Evolutionary conservation across 2,329 filamentous ascomycete species (phyloP).

Genomic region (Hymenoscyphus fraxineus): DNA sequence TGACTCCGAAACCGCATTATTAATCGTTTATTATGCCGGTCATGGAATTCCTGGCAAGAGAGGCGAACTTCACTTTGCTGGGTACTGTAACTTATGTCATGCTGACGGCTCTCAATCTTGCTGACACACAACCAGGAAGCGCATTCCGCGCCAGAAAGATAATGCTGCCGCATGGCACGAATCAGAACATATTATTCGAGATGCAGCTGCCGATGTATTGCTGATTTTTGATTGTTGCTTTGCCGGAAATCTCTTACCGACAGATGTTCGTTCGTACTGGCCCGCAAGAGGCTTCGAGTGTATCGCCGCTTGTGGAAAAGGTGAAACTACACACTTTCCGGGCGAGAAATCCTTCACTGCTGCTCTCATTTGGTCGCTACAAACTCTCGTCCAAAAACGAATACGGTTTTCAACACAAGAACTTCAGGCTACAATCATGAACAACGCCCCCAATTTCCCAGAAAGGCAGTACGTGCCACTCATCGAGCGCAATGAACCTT

Average conservation of each 20-base stretch:
- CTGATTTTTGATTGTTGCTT: slow-evolving; percentile 17
- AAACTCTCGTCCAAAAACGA: slow-evolving; percentile 3
- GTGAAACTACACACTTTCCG: neutral
- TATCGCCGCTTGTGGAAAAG: slow-evolving; percentile 8
- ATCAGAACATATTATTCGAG: slow-evolving; percentile 7
- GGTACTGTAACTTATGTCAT: slow-evolving; percentile 1
- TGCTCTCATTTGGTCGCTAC: slow-evolving; percentile 13
- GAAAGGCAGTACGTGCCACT: neutral
- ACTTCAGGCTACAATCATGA: slow-evolving; percentile 8
- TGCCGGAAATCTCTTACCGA: slow-evolving; percentile 9
- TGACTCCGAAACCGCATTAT: slow-evolving; percentile 22
- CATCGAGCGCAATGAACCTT: slow-evolving; percentile 10
- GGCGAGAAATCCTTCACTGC: slow-evolving; percentile 13
- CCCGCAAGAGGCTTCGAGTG: slow-evolving; percentile 9
- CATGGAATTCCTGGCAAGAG: slow-evolving; percentile 24
- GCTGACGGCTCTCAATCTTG: neutral
- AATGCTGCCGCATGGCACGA: slow-evolving; percentile 10
- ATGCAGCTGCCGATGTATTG: slow-evolving; percentile 8
- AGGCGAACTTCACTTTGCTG: slow-evolving; percentile 9
- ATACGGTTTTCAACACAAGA: slow-evolving; percentile 7
- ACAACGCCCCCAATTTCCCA: slow-evolving; percentile 10
- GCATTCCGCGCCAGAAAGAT: slow-evolving; percentile 1
- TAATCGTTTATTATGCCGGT: slow-evolving; percentile 34
- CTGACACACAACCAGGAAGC: slow-evolving; percentile 5
- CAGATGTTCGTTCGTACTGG: neutral